Evolutionary conservation across 768 basidiomycete species (phyloP), one percentile per base, ranked within the genome.

Genomic region (Tulasnella sp.): DNA sequence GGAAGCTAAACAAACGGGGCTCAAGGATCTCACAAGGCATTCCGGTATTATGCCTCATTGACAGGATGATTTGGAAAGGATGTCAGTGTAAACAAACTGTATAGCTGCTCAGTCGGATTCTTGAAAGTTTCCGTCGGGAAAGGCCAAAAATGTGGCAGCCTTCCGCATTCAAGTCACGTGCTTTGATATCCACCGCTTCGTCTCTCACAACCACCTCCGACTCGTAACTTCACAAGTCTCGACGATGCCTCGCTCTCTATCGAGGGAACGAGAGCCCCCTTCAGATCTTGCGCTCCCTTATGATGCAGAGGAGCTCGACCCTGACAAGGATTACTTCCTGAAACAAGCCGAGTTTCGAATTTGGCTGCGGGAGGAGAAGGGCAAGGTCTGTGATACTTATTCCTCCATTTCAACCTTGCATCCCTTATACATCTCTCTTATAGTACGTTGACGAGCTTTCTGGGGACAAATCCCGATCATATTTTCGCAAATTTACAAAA

Each of bases 401-500:
- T 1, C 54, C 36, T 67, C 25, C 74, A 22, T 52, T 74, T 42
- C 54, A 39, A 64, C 37, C 74, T 2, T 17, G 14, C 19, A 2
- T 29, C n/a, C 40, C 22, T 22, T 45, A 71, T 37, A 36, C 31
- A 22, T 14, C 45, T 38, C 36, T 70, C 64, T 36, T 38, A 19
- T 77, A 95, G 93, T 95, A 95, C 81, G 91, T 97, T 80, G 92
- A 94, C 80, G 91, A 94, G 77, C 85, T 97, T 75, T 90, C 90
- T 22, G 89, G 93, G 36, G 93, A 96, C 38, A 90, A 87, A 81
- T 91, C 95, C 3, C 87, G 92, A 79, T 91, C 89, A 89, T 95
- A 96, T 82, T 98, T 98, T 82, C 90, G 91, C 80, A 97, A 96
- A 83, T 97, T 98, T 80, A 90, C 95, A 52, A 93, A 92, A 86